Percentiles rank a stretch among this genome's conserved stretches.
Evolutionary conservation across 2,329 filamentous ascomycete species (phyloP).

Genomic region (Davidsoniella neocaledoniae): DNA sequence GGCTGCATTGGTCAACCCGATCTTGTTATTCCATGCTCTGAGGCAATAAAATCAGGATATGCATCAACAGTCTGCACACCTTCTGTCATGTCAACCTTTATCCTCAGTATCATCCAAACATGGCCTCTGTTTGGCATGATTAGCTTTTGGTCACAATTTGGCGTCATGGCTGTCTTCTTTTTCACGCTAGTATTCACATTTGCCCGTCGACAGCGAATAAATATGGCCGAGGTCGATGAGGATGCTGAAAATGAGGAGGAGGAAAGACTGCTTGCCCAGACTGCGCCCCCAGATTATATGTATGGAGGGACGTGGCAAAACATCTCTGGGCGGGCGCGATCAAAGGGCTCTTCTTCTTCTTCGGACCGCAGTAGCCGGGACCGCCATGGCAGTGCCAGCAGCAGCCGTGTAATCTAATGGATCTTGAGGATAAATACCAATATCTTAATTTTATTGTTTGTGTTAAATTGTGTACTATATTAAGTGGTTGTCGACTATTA

Average conservation of each 20-base stretch:
- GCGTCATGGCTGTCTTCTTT: conserved; percentile 69
- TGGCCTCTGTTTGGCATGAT: conserved; percentile 89
- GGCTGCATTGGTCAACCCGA: conserved; percentile 58
- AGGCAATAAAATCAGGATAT: conserved; percentile 51
- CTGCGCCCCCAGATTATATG: conserved; percentile 41
- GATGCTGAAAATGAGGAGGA: conserved; percentile 87
- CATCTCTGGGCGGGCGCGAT: conserved; percentile 4
- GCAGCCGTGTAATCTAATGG: neutral
- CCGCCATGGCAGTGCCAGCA: neutral
- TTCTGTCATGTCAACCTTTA: conserved; percentile 76
- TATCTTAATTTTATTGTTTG: neutral
- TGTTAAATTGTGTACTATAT: neutral
- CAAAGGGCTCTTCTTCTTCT: conserved; percentile 1
- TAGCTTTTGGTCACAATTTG: conserved; percentile 95
- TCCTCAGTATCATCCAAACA: conserved; percentile 82
- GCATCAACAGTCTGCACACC: conserved; percentile 76
- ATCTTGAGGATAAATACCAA: neutral
- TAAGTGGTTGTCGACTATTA: neutral
- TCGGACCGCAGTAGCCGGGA: neutral
- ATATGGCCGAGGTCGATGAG: conserved; percentile 64
- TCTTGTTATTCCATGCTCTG: conserved; percentile 67
- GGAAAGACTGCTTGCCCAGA: conserved; percentile 81
- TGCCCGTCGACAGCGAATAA: conserved; percentile 62
- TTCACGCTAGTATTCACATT: conserved; percentile 64
- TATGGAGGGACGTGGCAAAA: conserved; percentile 9